These are phyloP conservation scores for Vicia villosa DNA, from an alignment of 306 rosid species.

Conservation along the genomic window DNA sequence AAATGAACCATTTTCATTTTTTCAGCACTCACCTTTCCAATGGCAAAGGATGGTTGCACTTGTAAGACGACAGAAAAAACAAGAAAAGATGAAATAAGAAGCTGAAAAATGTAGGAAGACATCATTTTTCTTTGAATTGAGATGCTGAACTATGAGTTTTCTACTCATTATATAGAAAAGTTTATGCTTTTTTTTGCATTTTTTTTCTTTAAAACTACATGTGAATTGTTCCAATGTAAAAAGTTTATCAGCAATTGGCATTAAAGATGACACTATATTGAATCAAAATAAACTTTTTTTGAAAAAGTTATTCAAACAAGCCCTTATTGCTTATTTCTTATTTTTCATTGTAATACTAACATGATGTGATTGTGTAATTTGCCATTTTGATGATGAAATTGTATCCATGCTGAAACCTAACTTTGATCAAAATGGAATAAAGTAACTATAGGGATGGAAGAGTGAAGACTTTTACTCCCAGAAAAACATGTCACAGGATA, in stretches of 20 bases:
- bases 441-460: constrained; percentile 6
- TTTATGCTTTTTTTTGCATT: background rate
- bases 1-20: background rate
- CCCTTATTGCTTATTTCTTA: too few relatives aligned
- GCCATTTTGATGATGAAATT: constrained; percentile 16
- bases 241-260: background rate
- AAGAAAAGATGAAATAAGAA: constrained; percentile 4
- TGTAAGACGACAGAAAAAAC: constrained; percentile 6
- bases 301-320: too few relatives aligned
- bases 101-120: constrained; percentile 6
- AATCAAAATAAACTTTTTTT: too few relatives aligned
- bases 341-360: background rate
- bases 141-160: background rate
- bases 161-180: constrained; percentile 15
- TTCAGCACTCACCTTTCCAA: constrained; percentile 6
- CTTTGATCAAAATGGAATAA: constrained; percentile 11
- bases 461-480: constrained; percentile 3
- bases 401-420: background rate
- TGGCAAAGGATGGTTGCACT: constrained; percentile 20
- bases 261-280: background rate
- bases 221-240: background rate
- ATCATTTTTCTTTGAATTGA: background rate
- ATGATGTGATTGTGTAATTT: constrained; percentile 19
- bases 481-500: constrained; percentile 6
- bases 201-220: constrained; percentile 3